Evolutionary conservation across 495 filamentous ascomycete species (phyloP).

Genomic region (Penicillium verhagenii): DNA sequence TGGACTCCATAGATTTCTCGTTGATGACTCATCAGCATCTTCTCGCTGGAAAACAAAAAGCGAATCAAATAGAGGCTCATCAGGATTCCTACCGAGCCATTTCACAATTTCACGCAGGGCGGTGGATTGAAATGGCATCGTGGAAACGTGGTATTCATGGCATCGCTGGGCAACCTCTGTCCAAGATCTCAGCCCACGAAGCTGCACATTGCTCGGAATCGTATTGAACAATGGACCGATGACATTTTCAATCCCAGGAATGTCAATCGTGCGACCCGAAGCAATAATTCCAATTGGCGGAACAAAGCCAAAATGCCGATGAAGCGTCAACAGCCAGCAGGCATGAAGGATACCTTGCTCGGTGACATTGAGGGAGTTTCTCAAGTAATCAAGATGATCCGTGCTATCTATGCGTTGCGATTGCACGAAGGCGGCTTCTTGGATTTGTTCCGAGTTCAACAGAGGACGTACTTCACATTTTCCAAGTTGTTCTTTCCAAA

Average conservation of each 20-base stretch:
- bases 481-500: slow-evolving; percentile 66
- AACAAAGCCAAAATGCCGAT: slow-evolving; percentile 36
- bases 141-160: slow-evolving; percentile 41
- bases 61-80: slow-evolving; percentile 42
- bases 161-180: slow-evolving; percentile 34
- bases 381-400: slow-evolving; percentile 16
- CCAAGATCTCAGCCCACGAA: slow-evolving; percentile 28
- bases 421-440: slow-evolving; percentile 13
- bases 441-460: slow-evolving; percentile 5
- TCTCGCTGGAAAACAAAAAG: slow-evolving; percentile 65
- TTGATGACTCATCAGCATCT: slow-evolving; percentile 13
- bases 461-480: slow-evolving; percentile 34
- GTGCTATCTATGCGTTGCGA: slow-evolving; percentile 16
- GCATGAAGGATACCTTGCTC: slow-evolving; percentile 45
- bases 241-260: slow-evolving; percentile 63
- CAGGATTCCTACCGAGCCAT: slow-evolving; percentile 38
- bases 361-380: slow-evolving; percentile 35
- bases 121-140: slow-evolving; percentile 45
- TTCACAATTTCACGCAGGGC: slow-evolving; percentile 45
- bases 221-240: slow-evolving; percentile 90
- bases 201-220: slow-evolving; percentile 65
- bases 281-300: slow-evolving; percentile 39
- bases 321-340: slow-evolving; percentile 32
- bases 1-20: slow-evolving; percentile 52
- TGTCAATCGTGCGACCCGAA: slow-evolving; percentile 45